Evolutionary conservation across 2,329 filamentous ascomycete species (phyloP), one percentile per base, ranked within the genome.

Genomic region (Pleomassaria siparia): DNA sequence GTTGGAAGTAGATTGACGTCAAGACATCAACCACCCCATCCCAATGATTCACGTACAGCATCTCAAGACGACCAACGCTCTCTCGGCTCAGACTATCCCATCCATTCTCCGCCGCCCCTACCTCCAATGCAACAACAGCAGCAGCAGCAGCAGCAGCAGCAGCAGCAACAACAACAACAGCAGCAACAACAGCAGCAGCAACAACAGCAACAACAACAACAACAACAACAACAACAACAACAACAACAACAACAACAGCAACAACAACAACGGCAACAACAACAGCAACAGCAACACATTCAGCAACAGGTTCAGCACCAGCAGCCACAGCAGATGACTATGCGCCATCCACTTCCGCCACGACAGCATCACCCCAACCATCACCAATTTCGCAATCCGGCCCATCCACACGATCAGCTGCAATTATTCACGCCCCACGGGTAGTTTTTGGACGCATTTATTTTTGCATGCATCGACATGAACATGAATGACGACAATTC

Each of bases 1-100:
- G 64, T 69, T 21, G 60, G 64, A 2, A 67, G 51, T 43, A 59
- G 62, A 11, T 40, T 69, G 29, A 55, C 54, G 20, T 61, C 60
- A 3, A 59, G 63, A 43, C 58, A 59, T 11, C 55, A 42, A 22
- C 62, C 63, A 6, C 51, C 59, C n/a, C 54, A 62, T 22, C 20
- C 35, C 18, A 13, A n/a, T 21, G n/a, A n/a, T n/a, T 56, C 59
- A 1, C 51, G 55, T 3, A 44, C 62, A n/a, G 45, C 56, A 6
- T 66, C 63, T 10, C 58, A 60, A 13, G 55, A 51, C 44, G 60
- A 59, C 12, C 41, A 54, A 4, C n/a, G 46, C 6, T 62, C 63
- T 2, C 56, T 68, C 44, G 47, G 48, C 5, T 41, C 54, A 9
- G 62, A 66, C 11, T 70, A 58, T 18, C 41, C 54, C 4, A 53